A percentile compares a stretch with the other conserved stretches of the same genome.
These are phyloP conservation scores for Russula virescens DNA, from an alignment of 768 basidiomycete genomes.

Conservation along the genomic window DNA sequence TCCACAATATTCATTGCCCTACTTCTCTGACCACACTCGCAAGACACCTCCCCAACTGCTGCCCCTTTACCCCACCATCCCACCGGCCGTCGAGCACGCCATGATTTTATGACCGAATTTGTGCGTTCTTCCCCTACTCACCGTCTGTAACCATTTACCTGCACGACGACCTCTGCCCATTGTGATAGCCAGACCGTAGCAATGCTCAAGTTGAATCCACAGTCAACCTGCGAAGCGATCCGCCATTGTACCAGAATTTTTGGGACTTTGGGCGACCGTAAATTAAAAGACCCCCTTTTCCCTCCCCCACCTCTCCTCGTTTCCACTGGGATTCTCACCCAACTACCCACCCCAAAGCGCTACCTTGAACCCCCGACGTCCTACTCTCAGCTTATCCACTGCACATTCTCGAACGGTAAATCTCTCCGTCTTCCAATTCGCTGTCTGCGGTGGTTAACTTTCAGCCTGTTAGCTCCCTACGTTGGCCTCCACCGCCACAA, in stretches of 20 bases:
- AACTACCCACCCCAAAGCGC: not conserved
- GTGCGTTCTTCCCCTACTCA: not conserved
- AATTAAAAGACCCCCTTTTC: not conserved
- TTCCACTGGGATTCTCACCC: not conserved
- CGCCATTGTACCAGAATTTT: not conserved
- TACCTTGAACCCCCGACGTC: not conserved
- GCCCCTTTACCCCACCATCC: not conserved
- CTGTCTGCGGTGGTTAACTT: not conserved
- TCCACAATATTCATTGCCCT: not conserved
- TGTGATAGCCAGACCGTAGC: too few species aligned
- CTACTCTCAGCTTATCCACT: not conserved
- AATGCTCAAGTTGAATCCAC: not conserved
- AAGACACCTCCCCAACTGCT: not conserved
- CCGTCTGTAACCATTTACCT: not conserved
- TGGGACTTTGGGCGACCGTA: not conserved
- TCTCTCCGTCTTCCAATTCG: not conserved
- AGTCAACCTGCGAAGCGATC: not conserved
- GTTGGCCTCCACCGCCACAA: not conserved
- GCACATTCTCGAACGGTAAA: not conserved
- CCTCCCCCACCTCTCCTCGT: not conserved
- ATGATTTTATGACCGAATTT: not conserved
- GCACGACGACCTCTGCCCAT: not conserved
- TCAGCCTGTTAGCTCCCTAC: not conserved
- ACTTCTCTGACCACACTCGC: not conserved
- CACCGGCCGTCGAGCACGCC: not conserved